Conservation (phyloP, 768 basidiomycete species). For the Agaricus subrufescens region DNA sequence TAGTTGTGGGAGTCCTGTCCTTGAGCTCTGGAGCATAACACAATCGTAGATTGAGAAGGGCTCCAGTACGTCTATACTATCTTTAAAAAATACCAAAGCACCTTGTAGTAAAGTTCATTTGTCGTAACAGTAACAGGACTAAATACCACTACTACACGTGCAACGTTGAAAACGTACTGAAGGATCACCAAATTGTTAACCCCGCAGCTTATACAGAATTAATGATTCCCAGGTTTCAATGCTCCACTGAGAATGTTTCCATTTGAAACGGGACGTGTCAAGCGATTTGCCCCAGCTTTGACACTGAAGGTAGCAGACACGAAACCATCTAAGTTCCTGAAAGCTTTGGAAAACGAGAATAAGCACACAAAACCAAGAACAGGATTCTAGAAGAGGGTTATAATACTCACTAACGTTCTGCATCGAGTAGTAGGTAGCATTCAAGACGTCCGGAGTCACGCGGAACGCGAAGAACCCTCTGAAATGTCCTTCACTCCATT, state of each 20-base stretch:
- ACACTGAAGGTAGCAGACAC: slow-evolving; percentile 38
- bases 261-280: slow-evolving; percentile 45
- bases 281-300: slow-evolving; percentile 38
- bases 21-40: too few relatives aligned
- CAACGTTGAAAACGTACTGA: too few relatives aligned
- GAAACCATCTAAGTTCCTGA: slow-evolving; percentile 40
- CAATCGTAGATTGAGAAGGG: too few relatives aligned
- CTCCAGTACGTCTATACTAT: too few relatives aligned
- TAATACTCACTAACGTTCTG: slow-evolving; percentile 34
- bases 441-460: slow-evolving; percentile 36
- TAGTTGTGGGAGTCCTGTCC: too few relatives aligned
- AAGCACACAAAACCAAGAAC: neutral
- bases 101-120: too few relatives aligned
- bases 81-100: too few relatives aligned
- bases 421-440: slow-evolving; percentile 55
- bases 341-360: slow-evolving; percentile 20
- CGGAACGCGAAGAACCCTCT: slow-evolving; percentile 56
- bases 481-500: slow-evolving; percentile 58
- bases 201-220: too few relatives aligned
- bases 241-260: slow-evolving; percentile 41
- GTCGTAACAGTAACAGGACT: too few relatives aligned
- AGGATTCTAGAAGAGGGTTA: neutral
- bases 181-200: too few relatives aligned
- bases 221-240: slow-evolving; percentile 20
- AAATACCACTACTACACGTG: too few relatives aligned